A percentile compares a stretch with the other conserved stretches of the same genome.
Conservation (phyloP, 495 filamentous ascomycete species). For the Lindgomyces ingoldianus region DNA sequence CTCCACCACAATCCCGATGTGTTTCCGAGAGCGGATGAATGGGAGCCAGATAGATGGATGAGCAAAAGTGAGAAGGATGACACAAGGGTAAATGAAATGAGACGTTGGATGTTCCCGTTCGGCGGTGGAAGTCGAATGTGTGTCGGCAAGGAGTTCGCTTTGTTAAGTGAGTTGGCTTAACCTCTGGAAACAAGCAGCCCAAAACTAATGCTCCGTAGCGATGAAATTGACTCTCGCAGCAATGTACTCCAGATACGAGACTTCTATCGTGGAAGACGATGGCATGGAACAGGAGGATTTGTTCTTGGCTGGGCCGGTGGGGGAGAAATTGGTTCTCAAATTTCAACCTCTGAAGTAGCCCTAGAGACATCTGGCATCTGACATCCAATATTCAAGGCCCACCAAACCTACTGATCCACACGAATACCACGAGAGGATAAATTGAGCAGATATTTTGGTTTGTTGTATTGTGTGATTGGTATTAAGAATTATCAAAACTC, state of each 20-base stretch:
- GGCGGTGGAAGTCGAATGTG: constrained; percentile 17
- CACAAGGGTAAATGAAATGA: constrained; percentile 7
- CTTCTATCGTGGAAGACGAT: constrained; percentile 8
- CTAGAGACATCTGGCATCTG: too few relatives aligned
- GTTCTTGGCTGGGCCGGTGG: constrained; percentile 11
- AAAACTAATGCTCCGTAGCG: constrained; percentile 6
- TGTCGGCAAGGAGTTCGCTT: constrained; percentile 19
- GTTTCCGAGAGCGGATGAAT: constrained; percentile 10
- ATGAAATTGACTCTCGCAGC: constrained; percentile 15
- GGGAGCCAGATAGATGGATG: constrained; percentile 17
- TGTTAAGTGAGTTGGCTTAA: constrained; percentile 13
- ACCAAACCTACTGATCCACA: too few relatives aligned
- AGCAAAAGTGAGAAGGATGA: background rate
- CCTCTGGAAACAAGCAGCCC: background rate
- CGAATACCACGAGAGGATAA: too few relatives aligned
- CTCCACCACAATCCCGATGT: constrained; percentile 14
- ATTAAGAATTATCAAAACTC: too few relatives aligned
- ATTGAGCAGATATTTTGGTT: too few relatives aligned
- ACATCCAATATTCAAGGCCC: too few relatives aligned
- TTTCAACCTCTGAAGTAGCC: too few relatives aligned
- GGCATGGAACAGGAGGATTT: constrained; percentile 10
- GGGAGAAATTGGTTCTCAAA: constrained; percentile 20
- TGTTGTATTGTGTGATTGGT: too few relatives aligned
- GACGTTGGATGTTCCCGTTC: constrained; percentile 22
- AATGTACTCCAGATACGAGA: constrained; percentile 13